Base-by-base conservation (phyloP, 306 rosid species). In the Prunus mume region DNA sequence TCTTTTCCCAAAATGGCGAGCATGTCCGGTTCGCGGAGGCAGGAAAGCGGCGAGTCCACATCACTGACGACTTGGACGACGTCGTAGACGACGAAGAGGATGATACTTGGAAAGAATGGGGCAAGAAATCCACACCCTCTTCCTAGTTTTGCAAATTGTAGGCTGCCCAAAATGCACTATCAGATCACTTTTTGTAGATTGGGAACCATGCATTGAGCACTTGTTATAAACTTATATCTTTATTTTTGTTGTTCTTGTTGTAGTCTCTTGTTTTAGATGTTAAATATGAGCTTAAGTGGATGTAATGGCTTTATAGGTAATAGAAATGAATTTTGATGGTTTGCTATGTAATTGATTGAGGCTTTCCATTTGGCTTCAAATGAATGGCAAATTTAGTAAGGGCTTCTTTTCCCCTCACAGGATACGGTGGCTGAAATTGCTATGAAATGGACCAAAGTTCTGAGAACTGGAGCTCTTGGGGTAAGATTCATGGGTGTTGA, bases 71-170 rank as follows among this genome's bases (percentile, higher is more conserved):
- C 24, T 87, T 94, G 17, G 95, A 94, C 79, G 97, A 90, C 76
- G 95, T 94, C 7, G 72, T 81, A 47, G 98, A 94, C 70, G 92
- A 94, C 3, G 98, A 92, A 63, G 98, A 94, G 79, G 97, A 94
- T 79, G 98, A 94, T 1, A 74, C 74, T 20, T 92, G 98, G 98
- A 89, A 73, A 65, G 72, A 90, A 64, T 94, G 97, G 97, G 98
- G 98, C 82, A 88, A 89, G 88, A 94, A 85, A 69, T 77, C 87
- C 12, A 1, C 76, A 0, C 86, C 92, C 57, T 78, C 90, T 41
- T 66, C 30, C 27, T 9, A 56, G 11, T 64, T 49, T 8, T 68
- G 72, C 12, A 45, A 46, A 43, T 11, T 6, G 5, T 54, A 3
- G 54, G 71, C 19, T 62, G 45, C 67, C 30, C 67, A 28, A 12